phyloP scores from a whole-genome alignment of 164 flowering plant genomes.

The Dillenia turbinata region DNA sequence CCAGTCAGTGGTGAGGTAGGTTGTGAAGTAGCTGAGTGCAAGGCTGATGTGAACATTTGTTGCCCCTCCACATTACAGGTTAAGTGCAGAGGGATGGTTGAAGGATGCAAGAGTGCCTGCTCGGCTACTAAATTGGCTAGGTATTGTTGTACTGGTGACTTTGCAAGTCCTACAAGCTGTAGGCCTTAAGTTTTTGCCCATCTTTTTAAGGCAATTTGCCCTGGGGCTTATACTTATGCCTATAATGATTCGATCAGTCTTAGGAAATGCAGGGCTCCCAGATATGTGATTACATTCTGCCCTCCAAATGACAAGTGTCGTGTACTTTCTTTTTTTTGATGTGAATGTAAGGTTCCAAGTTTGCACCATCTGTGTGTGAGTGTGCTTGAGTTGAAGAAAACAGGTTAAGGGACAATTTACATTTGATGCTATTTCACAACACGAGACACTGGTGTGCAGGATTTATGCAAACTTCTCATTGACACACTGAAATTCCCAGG shows the following conservation, averaged over 20 bases:
- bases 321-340: too few species aligned
- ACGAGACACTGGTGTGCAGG: too few species aligned
- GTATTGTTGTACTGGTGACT: slow-evolving; percentile 88
- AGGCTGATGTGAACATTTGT: slow-evolving; percentile 55
- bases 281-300: slow-evolving; percentile 86
- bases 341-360: too few species aligned
- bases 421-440: too few species aligned
- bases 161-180: slow-evolving; percentile 48
- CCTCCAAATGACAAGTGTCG: slow-evolving; percentile 38
- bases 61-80: slow-evolving; percentile 71
- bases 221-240: slow-evolving; percentile 85
- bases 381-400: too few species aligned
- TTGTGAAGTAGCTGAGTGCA: slow-evolving; percentile 66
- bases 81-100: slow-evolving; percentile 48
- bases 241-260: slow-evolving; percentile 84
- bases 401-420: too few species aligned
- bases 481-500: too few species aligned
- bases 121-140: slow-evolving; percentile 54
- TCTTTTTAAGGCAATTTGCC: slow-evolving; percentile 81
- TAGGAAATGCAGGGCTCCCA: slow-evolving; percentile 75
- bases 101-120: slow-evolving; percentile 87
- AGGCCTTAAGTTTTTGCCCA: slow-evolving; percentile 62
- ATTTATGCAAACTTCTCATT: too few species aligned
- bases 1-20: slow-evolving; percentile 67
- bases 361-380: too few species aligned